These are phyloP conservation scores for Cercospora sesami DNA, from an alignment of 2,329 filamentous ascomycete genomes.

Conservation along the genomic window DNA sequence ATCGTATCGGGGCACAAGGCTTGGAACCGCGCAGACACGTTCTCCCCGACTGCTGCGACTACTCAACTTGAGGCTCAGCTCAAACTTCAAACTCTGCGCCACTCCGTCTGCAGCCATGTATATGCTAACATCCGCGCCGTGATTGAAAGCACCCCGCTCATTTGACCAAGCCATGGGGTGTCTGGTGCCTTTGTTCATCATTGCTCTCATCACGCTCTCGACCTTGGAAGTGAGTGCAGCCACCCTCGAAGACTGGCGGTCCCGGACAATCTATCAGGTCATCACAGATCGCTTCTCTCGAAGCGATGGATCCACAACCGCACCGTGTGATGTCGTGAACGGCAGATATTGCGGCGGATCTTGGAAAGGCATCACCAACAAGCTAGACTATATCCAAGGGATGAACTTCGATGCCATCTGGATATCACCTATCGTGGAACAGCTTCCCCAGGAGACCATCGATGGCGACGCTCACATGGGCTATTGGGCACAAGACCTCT, in stretches of 20 bases:
- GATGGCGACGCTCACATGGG: constrained; percentile 52
- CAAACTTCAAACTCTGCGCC: background rate
- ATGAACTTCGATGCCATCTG: constrained; percentile 50
- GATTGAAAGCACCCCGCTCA: background rate
- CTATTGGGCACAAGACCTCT: constrained; percentile 56
- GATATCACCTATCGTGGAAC: constrained; percentile 50
- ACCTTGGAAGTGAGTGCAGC: constrained; percentile 28
- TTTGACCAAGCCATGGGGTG: background rate
- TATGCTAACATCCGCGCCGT: background rate
- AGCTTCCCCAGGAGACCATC: constrained; percentile 44
- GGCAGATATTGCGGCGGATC: constrained; percentile 42
- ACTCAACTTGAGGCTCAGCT: background rate
- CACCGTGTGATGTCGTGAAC: constrained; percentile 32
- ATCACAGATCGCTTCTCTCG: constrained; percentile 43
- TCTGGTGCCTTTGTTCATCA: background rate
- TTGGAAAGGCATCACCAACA: constrained; percentile 46
- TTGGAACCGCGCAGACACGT: background rate
- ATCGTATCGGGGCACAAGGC: background rate
- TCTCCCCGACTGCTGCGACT: background rate
- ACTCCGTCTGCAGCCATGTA: background rate
- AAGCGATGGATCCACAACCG: constrained; percentile 29
- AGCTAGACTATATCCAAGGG: constrained; percentile 47
- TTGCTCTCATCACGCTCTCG: background rate
- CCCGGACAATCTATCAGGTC: constrained; percentile 43
- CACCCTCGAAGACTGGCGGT: constrained; percentile 41